Percentiles rank a stretch among this genome's conserved stretches.
Evolutionary conservation across 352 stramenopile genomes (phyloP).

Genomic region (Globisporangium irregulare): DNA sequence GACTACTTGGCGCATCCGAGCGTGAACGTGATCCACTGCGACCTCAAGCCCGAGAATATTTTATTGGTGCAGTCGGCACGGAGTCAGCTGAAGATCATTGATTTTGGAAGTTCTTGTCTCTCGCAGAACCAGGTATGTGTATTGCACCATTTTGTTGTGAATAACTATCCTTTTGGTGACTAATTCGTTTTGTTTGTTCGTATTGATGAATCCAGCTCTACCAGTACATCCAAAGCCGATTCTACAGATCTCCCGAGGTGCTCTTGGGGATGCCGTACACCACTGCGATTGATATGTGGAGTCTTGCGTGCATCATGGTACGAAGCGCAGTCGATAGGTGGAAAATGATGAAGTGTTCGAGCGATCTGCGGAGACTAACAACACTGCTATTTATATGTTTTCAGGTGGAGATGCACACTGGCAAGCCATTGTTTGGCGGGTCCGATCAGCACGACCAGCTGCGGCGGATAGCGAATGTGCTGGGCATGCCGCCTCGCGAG

Average conservation of each 20-base stretch:
- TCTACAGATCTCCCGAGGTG: constrained; percentile 94
- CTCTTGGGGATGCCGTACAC: constrained; percentile 81
- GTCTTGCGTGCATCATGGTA: constrained; percentile 82
- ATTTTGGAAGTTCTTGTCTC: constrained; percentile 98
- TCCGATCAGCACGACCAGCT: constrained; percentile 97
- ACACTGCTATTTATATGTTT: not conserved
- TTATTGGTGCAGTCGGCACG: constrained; percentile 92
- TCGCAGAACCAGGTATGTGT: constrained; percentile 80
- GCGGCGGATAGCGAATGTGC: constrained; percentile 93
- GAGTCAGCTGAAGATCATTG: constrained; percentile 98
- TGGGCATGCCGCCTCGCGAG: constrained; percentile 91
- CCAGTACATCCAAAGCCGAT: constrained; percentile 98
- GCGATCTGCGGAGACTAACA: not conserved
- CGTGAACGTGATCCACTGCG: constrained; percentile 98
- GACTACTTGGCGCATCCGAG: constrained; percentile 86
- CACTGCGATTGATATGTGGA: constrained; percentile 88
- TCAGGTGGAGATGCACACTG: constrained; percentile 96
- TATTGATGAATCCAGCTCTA: constrained; percentile 76
- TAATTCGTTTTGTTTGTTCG: not conserved
- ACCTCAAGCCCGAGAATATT: constrained; percentile 99
- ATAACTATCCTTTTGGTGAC: no score
- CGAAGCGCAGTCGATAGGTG: not conserved
- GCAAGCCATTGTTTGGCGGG: constrained; percentile 96
- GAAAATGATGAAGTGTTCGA: not conserved
- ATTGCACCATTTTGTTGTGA: no score